Evolutionary conservation across 441 rosid genomes (phyloP).

Genomic region (Dalechampia spathulata): DNA sequence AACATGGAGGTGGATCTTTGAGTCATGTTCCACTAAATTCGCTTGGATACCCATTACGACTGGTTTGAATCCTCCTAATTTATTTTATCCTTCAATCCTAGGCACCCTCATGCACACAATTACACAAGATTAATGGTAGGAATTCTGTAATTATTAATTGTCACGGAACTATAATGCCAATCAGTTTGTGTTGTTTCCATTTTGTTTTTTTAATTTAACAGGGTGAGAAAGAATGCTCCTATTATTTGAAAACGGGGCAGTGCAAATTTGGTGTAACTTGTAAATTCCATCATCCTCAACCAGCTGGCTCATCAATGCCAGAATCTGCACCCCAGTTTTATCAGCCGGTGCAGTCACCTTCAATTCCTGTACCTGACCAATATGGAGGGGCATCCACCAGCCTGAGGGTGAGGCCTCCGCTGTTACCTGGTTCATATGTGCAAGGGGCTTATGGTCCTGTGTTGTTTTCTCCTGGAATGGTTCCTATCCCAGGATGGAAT

Average conservation of each 20-base stretch:
- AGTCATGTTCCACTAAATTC: conserved; percentile 57
- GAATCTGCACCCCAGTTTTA: conserved; percentile 90
- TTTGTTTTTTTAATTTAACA: conserved; percentile 15
- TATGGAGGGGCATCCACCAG: conserved; percentile 56
- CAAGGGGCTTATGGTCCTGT: conserved; percentile 82
- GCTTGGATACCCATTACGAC: conserved; percentile 76
- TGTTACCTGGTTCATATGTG: conserved; percentile 68
- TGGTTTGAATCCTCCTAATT: conserved; percentile 37
- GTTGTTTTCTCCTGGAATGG: conserved; percentile 65
- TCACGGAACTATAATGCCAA: neutral
- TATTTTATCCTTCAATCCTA: conserved; percentile 1
- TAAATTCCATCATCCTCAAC: conserved; percentile 97
- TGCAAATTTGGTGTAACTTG: conserved; percentile 93
- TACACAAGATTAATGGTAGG: neutral
- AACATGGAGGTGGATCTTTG: conserved; percentile 62
- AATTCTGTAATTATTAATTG: neutral
- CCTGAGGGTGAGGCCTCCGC: conserved; percentile 69
- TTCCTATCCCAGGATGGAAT: conserved; percentile 81
- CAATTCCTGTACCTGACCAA: conserved; percentile 63
- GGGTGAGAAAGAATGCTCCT: conserved; percentile 95
- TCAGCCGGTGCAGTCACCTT: conserved; percentile 86
- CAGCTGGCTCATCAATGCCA: conserved; percentile 54
- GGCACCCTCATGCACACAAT: neutral
- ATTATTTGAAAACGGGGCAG: conserved; percentile 96
- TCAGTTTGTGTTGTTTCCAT: neutral